A percentile compares a stretch with the other conserved stretches of the same genome.
These are phyloP conservation scores for Cutaneotrichosporon spelunceum DNA, from an alignment of 1,284 basidiomycete genomes.

Conservation along the genomic window DNA sequence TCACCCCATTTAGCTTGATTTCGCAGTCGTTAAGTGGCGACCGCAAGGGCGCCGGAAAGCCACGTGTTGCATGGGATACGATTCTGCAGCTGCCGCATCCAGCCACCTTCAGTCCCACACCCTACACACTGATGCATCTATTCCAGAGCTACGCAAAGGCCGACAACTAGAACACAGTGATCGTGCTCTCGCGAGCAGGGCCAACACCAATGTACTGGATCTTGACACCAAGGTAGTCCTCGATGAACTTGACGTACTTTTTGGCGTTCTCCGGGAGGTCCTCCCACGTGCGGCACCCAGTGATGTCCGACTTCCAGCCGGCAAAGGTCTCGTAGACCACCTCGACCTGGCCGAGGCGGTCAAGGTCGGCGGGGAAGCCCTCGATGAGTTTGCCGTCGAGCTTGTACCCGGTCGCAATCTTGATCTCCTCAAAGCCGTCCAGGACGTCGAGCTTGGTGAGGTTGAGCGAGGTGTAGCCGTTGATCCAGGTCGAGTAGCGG, in stretches of 20 bases:
- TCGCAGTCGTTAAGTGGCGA: not conserved
- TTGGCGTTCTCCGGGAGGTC: constrained; percentile 78
- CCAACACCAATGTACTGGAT: constrained; percentile 60
- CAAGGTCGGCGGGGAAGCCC: constrained; percentile 91
- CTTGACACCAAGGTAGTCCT: constrained; percentile 71
- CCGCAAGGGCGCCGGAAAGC: no score
- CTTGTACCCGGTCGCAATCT: constrained; percentile 78
- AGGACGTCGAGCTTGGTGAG: constrained; percentile 95
- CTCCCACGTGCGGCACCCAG: constrained; percentile 64
- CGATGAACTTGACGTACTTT: constrained; percentile 85
- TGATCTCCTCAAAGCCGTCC: constrained; percentile 81
- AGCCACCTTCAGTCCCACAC: not conserved
- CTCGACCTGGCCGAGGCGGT: constrained; percentile 72
- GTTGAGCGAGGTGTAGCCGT: constrained; percentile 91
- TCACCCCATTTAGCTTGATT: not conserved
- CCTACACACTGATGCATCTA: constrained; percentile 2
- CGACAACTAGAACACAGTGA: constrained; percentile 28
- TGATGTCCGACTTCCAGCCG: constrained; percentile 86
- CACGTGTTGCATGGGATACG: no score
- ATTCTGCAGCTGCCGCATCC: no score
- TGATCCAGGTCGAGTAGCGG: constrained; percentile 88
- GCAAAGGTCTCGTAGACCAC: constrained; percentile 88
- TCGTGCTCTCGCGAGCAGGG: constrained; percentile 48
- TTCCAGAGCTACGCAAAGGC: constrained; percentile 3
- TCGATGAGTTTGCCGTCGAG: constrained; percentile 72